Evolutionary conservation across 2,329 filamentous ascomycete genomes (phyloP), one percentile per base, ranked within the genome.

Genomic region (Tympanopsis confertula): DNA sequence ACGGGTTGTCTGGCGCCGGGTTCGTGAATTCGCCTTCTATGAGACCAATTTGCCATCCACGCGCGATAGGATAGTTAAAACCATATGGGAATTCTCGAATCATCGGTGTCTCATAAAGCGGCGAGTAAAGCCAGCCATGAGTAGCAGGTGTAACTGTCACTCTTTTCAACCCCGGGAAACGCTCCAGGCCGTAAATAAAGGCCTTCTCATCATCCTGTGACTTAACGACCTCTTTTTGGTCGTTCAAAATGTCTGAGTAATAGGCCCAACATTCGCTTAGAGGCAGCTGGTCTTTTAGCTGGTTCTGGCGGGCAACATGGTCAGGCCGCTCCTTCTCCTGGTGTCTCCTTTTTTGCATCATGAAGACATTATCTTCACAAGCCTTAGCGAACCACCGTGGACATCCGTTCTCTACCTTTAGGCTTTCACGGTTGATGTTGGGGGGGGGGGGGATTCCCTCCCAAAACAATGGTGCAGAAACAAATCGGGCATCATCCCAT

Each of bases 61-160:
- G 50, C 2, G 57, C 53, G 7, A 59, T 45, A 1, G 56, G 55
- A 39, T 65, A 63, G 18, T 56, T 56, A 26, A 66, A 61, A 3
- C 57, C 56, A 2, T 41, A 35, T 0, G 60, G 59, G 12, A 66
- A 54, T 3, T 53, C 50, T 4, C 61, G 58, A 20, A 63, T 59
- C 46, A 59, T 60, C 1, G 63, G 63, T 0, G 63, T 66, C 15
- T 58, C 42, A 36, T 66, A 65, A 0, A 54, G 40, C 1, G 62
- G 63, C 1, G 39, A 36, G n/a, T 55, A 53, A 0, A 55, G 40
- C 32, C 48, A 45, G 0, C 58, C 58, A 42, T 66, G 62, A 1
- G 58, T 47, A 2, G 58, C 56, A 5, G 55, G 56, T 3, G 63
- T 65, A 12, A 67, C 39, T 0, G 49, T 61, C 5, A 68, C 44